phyloP scores from a whole-genome alignment of 2,329 filamentous ascomycete species.

The Ploettnerulaceae sp. region DNA sequence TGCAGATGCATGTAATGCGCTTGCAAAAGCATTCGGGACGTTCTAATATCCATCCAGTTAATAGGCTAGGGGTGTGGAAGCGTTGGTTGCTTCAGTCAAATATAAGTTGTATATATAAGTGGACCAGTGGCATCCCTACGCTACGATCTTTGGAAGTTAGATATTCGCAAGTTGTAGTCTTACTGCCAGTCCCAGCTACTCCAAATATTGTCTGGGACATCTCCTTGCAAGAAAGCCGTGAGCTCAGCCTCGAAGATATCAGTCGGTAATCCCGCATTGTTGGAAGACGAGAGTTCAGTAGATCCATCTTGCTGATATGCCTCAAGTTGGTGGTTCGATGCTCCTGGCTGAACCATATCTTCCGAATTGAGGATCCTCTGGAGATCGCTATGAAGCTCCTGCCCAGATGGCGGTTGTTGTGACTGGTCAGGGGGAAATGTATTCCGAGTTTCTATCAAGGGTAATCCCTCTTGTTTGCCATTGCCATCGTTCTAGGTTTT shows the following conservation, averaged over 20 bases:
- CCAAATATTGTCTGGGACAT: not conserved
- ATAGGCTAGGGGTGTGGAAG: too few relatives aligned
- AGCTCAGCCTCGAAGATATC: constrained; percentile 9
- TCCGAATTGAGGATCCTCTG: too few relatives aligned
- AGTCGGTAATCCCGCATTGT: not conserved
- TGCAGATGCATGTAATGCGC: not conserved
- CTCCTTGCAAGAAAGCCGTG: constrained; percentile 7
- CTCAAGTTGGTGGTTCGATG: too few relatives aligned
- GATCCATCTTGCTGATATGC: not conserved
- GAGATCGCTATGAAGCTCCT: too few relatives aligned
- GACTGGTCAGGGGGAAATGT: too few relatives aligned
- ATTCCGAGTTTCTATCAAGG: too few relatives aligned
- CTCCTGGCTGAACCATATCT: too few relatives aligned
- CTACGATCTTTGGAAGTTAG: not conserved
- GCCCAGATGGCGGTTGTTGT: too few relatives aligned
- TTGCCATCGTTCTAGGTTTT: too few relatives aligned
- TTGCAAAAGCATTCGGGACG: not conserved
- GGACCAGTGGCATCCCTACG: not conserved
- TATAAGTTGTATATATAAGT: not conserved
- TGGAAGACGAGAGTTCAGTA: not conserved
- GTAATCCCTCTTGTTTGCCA: too few relatives aligned
- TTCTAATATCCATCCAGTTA: not conserved
- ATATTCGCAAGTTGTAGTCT: not conserved
- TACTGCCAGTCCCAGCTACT: constrained; percentile 1
- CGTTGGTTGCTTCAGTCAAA: not conserved